Conservation (phyloP, 805 yeast species). For the Cyberlindnera subsufficiens region DNA sequence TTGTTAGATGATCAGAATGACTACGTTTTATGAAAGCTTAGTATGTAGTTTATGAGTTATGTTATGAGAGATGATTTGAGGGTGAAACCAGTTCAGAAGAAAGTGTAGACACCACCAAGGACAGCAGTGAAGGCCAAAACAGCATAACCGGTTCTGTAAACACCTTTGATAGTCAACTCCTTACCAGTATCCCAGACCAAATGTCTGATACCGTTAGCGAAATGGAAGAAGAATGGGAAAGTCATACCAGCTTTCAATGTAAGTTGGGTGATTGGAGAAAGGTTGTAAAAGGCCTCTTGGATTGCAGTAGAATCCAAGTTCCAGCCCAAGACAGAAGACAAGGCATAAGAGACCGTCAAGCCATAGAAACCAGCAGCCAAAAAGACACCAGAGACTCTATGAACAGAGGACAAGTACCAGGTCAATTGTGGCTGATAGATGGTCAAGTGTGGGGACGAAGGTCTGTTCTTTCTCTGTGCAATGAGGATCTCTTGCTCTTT, state of each 20-base stretch:
- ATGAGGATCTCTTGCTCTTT: slow-evolving; percentile 66
- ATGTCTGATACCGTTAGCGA: slow-evolving; percentile 87
- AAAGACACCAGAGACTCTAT: slow-evolving; percentile 84
- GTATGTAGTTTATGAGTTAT: background rate
- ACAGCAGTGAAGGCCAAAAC: slow-evolving; percentile 61
- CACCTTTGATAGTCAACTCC: slow-evolving; percentile 78
- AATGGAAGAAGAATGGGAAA: slow-evolving; percentile 83
- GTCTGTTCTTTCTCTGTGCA: slow-evolving; percentile 83
- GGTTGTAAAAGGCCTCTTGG: slow-evolving; percentile 36
- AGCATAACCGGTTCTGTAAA: slow-evolving; percentile 84
- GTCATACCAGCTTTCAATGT: slow-evolving; percentile 65
- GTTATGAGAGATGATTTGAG: background rate
- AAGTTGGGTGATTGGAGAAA: slow-evolving; percentile 59
- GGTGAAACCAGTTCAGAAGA: slow-evolving; percentile 11
- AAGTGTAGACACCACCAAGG: slow-evolving; percentile 44
- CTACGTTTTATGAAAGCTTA: background rate
- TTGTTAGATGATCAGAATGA: background rate
- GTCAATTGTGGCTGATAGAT: slow-evolving; percentile 92
- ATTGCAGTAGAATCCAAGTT: slow-evolving; percentile 29
- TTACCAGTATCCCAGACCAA: slow-evolving; percentile 87
- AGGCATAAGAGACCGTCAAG: slow-evolving; percentile 70
- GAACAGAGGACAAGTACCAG: slow-evolving; percentile 71
- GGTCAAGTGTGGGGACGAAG: slow-evolving; percentile 82
- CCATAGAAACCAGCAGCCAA: slow-evolving; percentile 77
- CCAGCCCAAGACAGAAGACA: slow-evolving; percentile 57